These are phyloP conservation scores for Quercus tomentella DNA, from an alignment of 331 rosid genomes.

Conservation along the genomic window DNA sequence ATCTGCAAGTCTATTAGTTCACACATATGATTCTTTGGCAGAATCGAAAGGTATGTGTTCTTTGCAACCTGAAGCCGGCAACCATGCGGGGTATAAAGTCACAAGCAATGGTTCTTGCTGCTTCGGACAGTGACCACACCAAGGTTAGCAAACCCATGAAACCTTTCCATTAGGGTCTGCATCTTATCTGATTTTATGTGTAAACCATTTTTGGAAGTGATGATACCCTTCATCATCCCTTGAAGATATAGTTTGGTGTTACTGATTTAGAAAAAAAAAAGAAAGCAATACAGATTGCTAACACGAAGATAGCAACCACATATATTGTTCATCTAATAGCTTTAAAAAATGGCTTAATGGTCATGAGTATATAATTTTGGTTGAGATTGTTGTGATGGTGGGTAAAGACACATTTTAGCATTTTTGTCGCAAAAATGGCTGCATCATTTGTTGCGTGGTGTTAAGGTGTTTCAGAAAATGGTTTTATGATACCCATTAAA, in stretches of 20 bases:
- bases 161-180: neutral
- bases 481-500: neutral
- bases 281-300: no score
- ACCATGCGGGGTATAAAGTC: constrained; percentile 87
- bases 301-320: constrained; percentile 62
- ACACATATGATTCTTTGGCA: constrained; percentile 30
- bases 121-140: constrained; percentile 63
- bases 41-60: constrained; percentile 92
- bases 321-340: neutral
- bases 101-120: constrained; percentile 96
- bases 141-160: constrained; percentile 34
- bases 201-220: no score
- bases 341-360: neutral
- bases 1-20: constrained; percentile 4
- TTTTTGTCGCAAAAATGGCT: neutral
- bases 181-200: neutral
- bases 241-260: no score
- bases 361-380: neutral
- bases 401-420: neutral
- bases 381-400: neutral
- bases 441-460: neutral
- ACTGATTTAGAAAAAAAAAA: no score
- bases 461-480: neutral
- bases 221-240: no score
- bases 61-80: constrained; percentile 93